Percentiles rank a stretch among this genome's conserved stretches.
Evolutionary conservation across 305 asterid genomes (phyloP).

Genomic region (Solanum hybrid): DNA sequence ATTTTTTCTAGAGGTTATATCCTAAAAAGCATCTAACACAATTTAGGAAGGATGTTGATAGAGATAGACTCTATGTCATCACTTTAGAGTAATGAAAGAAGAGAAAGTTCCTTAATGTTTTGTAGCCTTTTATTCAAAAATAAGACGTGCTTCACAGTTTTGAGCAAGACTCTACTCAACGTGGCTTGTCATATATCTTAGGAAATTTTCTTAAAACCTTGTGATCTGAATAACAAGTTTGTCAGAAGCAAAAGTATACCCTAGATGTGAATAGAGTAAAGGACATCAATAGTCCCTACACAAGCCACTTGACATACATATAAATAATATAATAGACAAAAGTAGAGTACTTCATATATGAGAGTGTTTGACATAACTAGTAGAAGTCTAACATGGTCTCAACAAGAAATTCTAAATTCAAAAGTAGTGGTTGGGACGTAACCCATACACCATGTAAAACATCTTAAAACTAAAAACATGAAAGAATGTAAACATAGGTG

Average conservation of each 20-base stretch:
- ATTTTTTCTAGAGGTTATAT: neutral
- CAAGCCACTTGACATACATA: neutral
- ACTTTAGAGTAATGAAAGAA: too few relatives aligned
- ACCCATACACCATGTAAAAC: neutral
- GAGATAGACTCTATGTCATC: neutral
- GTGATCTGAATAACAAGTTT: neutral
- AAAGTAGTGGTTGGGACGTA: neutral
- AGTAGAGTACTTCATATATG: neutral
- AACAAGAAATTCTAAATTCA: neutral
- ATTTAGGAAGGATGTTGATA: neutral
- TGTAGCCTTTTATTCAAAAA: neutral
- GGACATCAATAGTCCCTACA: neutral
- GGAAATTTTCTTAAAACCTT: neutral
- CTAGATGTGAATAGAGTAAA: neutral
- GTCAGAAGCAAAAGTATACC: too few relatives aligned
- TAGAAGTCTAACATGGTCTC: neutral
- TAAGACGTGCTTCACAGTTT: neutral
- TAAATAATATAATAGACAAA: too few relatives aligned
- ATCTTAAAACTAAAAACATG: neutral
- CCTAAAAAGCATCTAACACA: neutral
- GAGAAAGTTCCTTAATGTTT: neutral
- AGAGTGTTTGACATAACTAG: neutral
- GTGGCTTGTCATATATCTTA: neutral
- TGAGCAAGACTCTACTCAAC: neutral
- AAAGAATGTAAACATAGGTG: neutral